These are phyloP conservation scores for Cryphonectria parasitica DNA, from an alignment of 2,329 filamentous ascomycete genomes.

Conservation along the genomic window DNA sequence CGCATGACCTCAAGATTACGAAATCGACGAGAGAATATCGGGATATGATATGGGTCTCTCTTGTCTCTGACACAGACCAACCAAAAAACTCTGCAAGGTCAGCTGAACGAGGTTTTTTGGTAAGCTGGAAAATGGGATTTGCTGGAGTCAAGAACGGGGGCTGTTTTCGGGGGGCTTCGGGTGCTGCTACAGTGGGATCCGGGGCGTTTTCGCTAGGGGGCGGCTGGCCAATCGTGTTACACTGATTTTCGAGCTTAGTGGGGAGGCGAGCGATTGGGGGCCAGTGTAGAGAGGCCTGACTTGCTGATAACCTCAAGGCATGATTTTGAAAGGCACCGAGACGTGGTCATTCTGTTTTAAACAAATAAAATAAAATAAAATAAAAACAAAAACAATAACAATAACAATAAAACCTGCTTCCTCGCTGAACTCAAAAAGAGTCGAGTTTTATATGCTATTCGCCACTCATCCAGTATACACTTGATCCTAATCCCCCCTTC, in stretches of 20 bases:
- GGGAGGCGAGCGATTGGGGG: too few species aligned
- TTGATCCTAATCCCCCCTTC: too few species aligned
- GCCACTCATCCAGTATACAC: too few species aligned
- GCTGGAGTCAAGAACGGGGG: constrained; percentile 4
- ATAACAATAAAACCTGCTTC: too few species aligned
- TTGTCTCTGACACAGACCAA: constrained; percentile 5
- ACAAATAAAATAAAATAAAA: too few species aligned
- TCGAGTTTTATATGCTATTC: too few species aligned
- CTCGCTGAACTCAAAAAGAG: too few species aligned
- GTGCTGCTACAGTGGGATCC: background rate
- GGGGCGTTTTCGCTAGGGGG: background rate
- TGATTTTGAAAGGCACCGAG: too few species aligned
- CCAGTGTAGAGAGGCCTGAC: too few species aligned
- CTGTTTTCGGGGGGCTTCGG: constrained; percentile 14
- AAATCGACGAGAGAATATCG: background rate
- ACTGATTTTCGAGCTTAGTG: background rate
- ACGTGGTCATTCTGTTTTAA: too few species aligned
- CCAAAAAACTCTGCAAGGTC: constrained; percentile 17
- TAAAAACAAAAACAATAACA: too few species aligned
- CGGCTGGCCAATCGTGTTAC: constrained; percentile 21
- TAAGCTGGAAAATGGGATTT: constrained; percentile 21
- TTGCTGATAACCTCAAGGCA: too few species aligned
- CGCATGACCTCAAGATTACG: background rate
- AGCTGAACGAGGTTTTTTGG: constrained; percentile 15
- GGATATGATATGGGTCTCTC: constrained; percentile 5